Evolutionary conservation across 1,284 basidiomycete genomes (phyloP).

Genomic region (Trichosporon sp.): DNA sequence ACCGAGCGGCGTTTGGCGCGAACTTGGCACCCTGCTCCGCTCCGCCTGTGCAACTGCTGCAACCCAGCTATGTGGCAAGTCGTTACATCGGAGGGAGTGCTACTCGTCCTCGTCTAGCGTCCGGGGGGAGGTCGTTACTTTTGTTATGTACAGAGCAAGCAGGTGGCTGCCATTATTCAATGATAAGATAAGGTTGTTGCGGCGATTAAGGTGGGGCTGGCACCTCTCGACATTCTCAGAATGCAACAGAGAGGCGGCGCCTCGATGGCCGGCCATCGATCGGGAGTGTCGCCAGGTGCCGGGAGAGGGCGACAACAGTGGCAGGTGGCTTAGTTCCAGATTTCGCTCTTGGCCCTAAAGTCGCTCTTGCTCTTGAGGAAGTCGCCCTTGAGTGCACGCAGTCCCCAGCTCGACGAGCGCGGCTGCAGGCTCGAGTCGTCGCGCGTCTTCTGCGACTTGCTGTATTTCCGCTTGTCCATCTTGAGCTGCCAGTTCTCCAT

Average conservation of each 20-base stretch:
- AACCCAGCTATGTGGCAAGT: not conserved
- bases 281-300: too few species aligned
- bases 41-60: too few species aligned
- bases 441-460: not conserved
- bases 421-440: not conserved
- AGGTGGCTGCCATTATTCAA: not conserved
- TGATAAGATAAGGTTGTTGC: not conserved
- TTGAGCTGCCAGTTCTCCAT: slow-evolving; percentile 7
- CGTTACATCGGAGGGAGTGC: not conserved
- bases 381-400: not conserved
- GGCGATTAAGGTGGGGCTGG: not conserved
- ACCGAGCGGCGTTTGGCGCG: not conserved
- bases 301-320: not conserved
- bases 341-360: not conserved
- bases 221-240: not conserved
- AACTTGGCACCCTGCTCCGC: not conserved
- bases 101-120: not conserved
- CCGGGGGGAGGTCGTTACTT: not conserved
- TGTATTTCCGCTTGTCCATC: not conserved
- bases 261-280: not conserved
- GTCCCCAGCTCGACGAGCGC: not conserved
- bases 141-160: not conserved
- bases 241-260: not conserved
- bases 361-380: slow-evolving; percentile 4
- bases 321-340: not conserved